Evolutionary conservation across 1,284 basidiomycete genomes (phyloP).

Genomic region (Cryptococcus jaspeensis): DNA sequence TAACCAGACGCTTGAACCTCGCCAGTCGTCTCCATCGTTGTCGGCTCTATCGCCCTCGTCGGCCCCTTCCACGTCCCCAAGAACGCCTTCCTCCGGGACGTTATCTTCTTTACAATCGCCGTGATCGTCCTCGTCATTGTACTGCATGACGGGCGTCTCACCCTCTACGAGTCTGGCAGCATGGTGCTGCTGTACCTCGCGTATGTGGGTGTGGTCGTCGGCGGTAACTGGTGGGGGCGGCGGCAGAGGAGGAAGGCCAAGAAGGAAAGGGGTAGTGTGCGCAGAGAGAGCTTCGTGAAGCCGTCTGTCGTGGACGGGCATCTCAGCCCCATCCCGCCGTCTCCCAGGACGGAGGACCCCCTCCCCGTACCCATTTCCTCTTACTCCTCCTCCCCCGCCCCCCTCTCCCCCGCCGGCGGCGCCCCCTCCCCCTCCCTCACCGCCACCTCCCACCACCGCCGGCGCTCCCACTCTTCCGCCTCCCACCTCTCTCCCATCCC

Average conservation of each 20-base stretch:
- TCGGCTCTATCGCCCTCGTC: slow-evolving; percentile 93
- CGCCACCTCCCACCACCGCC: background rate
- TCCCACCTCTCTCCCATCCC: slow-evolving; percentile 2
- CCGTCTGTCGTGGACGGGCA: background rate
- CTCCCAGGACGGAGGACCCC: background rate
- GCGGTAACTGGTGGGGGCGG: slow-evolving; percentile 69
- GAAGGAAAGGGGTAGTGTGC: slow-evolving; percentile 6
- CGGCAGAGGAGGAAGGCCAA: slow-evolving; percentile 55
- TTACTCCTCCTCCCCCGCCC: background rate
- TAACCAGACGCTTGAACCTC: background rate
- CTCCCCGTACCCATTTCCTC: background rate
- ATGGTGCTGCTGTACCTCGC: slow-evolving; percentile 74
- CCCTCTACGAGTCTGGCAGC: slow-evolving; percentile 67
- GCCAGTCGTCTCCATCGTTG: slow-evolving; percentile 80
- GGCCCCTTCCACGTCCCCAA: slow-evolving; percentile 82
- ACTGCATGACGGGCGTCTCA: slow-evolving; percentile 74
- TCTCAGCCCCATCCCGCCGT: background rate
- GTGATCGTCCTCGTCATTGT: slow-evolving; percentile 71
- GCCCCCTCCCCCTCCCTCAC: background rate
- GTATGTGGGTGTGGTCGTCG: slow-evolving; percentile 76
- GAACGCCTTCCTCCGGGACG: slow-evolving; percentile 83
- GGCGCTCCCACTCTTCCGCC: slow-evolving; percentile 11
- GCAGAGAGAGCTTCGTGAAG: background rate
- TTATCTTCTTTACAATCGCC: slow-evolving; percentile 85
- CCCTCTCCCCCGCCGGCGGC: background rate